Conservation (phyloP, 2,329 filamentous ascomycete genomes). For the Ceratocystis smalleyi region DNA sequence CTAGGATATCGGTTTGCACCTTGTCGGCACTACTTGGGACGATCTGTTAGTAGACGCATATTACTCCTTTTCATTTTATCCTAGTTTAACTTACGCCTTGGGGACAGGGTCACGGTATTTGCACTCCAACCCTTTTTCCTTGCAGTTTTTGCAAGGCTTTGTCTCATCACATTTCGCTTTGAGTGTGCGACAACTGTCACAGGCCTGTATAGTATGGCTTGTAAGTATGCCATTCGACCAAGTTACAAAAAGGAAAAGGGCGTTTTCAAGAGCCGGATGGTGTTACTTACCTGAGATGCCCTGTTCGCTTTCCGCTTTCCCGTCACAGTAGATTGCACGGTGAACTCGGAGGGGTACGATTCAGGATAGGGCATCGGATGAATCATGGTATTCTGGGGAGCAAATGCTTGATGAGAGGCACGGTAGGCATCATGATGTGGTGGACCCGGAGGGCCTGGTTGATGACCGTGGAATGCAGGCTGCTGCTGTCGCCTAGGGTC, state of each 20-base stretch:
- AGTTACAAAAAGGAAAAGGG: too few species aligned
- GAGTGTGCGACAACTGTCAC: conserved; percentile 71
- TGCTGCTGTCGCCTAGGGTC: not conserved
- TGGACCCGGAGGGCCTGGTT: not conserved
- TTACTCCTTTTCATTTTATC: not conserved
- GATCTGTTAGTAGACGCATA: not conserved
- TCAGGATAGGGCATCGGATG: conserved; percentile 8
- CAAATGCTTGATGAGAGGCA: not conserved
- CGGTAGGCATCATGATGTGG: not conserved
- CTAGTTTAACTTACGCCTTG: conserved; percentile 52
- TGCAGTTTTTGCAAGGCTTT: conserved; percentile 70
- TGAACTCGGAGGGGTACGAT: not conserved
- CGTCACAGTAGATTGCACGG: conserved; percentile 9
- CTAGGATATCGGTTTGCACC: conserved; percentile 43
- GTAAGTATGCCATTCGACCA: conserved; percentile 15
- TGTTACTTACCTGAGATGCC: conserved; percentile 41
- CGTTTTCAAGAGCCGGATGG: too few species aligned
- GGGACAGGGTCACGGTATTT: conserved; percentile 82
- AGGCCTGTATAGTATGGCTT: conserved; percentile 46
- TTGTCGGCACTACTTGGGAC: conserved; percentile 37
- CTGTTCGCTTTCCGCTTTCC: conserved; percentile 48
- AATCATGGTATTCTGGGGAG: conserved; percentile 9
- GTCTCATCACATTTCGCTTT: conserved; percentile 89
- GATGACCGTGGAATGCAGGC: not conserved
- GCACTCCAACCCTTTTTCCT: conserved; percentile 69